phyloP scores from a whole-genome alignment of 192 early-diverging fungal species.

The Coemansia sp. region DNA sequence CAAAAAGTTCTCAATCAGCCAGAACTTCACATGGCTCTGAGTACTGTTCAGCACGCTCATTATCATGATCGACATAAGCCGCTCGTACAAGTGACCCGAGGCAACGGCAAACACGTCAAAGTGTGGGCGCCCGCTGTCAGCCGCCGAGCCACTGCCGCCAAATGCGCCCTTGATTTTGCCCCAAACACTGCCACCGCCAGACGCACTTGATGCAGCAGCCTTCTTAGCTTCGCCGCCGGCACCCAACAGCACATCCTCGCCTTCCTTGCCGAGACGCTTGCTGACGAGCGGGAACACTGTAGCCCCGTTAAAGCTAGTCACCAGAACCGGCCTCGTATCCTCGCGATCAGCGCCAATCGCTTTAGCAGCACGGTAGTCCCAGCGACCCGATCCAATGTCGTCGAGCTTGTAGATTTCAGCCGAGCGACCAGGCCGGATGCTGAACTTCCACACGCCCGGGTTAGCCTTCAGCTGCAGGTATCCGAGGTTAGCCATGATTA shows the following conservation, averaged over 20 bases:
- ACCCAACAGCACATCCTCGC: slow-evolving; percentile 63
- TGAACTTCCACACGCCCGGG: slow-evolving; percentile 85
- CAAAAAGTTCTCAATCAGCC: slow-evolving; percentile 98
- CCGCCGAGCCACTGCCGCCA: slow-evolving; percentile 2
- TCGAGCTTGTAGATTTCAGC: slow-evolving; percentile 72
- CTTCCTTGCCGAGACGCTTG: slow-evolving; percentile 79
- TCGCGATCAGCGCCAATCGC: slow-evolving; percentile 13
- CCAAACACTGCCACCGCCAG: slow-evolving; percentile 25
- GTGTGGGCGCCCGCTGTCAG: slow-evolving; percentile 34
- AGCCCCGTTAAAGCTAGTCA: slow-evolving; percentile 79
- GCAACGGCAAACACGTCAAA: slow-evolving; percentile 99
- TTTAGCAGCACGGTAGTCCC: slow-evolving; percentile 39
- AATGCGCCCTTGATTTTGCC: slow-evolving; percentile 33
- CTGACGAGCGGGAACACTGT: slow-evolving; percentile 78
- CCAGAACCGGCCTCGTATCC: slow-evolving; percentile 53
- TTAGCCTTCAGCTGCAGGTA: slow-evolving; percentile 95
- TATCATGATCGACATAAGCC: slow-evolving; percentile 97
- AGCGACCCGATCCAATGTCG: slow-evolving; percentile 29
- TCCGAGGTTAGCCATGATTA: slow-evolving; percentile 98
- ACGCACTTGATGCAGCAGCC: not conserved
- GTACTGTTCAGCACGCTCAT: slow-evolving; percentile 86
- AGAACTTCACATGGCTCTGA: slow-evolving; percentile 91
- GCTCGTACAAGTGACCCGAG: slow-evolving; percentile 96
- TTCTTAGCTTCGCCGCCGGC: slow-evolving; percentile 17
- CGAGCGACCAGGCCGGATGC: slow-evolving; percentile 79